These are phyloP conservation scores for Colletotrichum sp. DNA, from an alignment of 2,329 filamentous ascomycete genomes.

Conservation along the genomic window DNA sequence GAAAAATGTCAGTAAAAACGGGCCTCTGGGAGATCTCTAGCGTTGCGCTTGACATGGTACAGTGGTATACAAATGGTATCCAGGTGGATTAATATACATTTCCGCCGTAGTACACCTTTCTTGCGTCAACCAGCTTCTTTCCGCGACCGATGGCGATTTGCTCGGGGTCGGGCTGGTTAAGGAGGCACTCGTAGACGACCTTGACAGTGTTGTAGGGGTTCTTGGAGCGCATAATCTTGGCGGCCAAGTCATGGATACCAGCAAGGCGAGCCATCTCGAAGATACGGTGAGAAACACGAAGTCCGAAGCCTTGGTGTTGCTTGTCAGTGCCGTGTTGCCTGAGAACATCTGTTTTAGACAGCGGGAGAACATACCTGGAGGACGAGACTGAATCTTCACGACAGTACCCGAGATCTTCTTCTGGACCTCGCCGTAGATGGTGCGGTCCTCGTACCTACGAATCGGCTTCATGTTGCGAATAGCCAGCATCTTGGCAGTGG, in stretches of 20 bases:
- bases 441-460: constrained; percentile 87
- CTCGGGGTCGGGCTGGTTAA: constrained; percentile 85
- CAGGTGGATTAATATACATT: constrained; percentile 58
- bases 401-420: constrained; percentile 89
- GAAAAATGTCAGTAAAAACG: neutral
- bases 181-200: constrained; percentile 82
- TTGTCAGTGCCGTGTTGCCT: neutral
- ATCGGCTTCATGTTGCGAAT: constrained; percentile 95
- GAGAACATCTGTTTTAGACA: neutral
- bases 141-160: constrained; percentile 87
- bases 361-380: constrained; percentile 73
- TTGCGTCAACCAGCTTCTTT: constrained; percentile 93
- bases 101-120: constrained; percentile 96
- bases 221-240: constrained; percentile 80
- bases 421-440: constrained; percentile 85
- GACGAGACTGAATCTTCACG: constrained; percentile 80
- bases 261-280: constrained; percentile 91
- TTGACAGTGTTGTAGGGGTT: constrained; percentile 99
- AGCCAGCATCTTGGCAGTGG: constrained; percentile 80
- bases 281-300: constrained; percentile 88
- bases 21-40: neutral
- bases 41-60: constrained; percentile 18
- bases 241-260: constrained; percentile 87
- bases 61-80: constrained; percentile 18
- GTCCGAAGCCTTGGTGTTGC: constrained; percentile 78